phyloP scores from a whole-genome alignment of 1,284 basidiomycete species.

The Ceratobasidium sp. region DNA sequence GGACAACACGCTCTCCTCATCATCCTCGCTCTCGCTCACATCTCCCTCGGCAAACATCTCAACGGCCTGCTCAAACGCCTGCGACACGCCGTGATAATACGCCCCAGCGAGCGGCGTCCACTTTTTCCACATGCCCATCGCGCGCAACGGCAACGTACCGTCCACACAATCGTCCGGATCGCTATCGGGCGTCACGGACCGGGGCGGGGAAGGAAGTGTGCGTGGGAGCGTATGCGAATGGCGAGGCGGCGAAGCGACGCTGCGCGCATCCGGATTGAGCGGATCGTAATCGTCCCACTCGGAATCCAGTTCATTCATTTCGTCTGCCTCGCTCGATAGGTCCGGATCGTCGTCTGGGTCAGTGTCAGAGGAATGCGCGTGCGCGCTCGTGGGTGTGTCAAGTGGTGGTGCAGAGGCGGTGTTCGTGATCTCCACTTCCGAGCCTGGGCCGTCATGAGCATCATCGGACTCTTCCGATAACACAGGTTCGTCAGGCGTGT shows the following conservation, averaged over 20 bases:
- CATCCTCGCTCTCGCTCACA: slow-evolving; percentile 26
- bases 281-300: slow-evolving; percentile 37
- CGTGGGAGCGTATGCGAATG: neutral
- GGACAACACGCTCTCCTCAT: slow-evolving; percentile 35
- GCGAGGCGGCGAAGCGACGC: slow-evolving; percentile 26
- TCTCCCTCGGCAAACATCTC: slow-evolving; percentile 2
- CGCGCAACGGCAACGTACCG: slow-evolving; percentile 6
- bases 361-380: slow-evolving; percentile 1
- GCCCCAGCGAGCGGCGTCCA: slow-evolving; percentile 24
- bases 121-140: slow-evolving; percentile 37
- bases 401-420: neutral
- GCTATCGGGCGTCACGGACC: neutral
- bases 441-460: neutral
- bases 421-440: neutral
- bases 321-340: neutral
- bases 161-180: slow-evolving; percentile 34
- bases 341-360: slow-evolving; percentile 1
- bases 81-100: neutral
- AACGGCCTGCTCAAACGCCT: neutral
- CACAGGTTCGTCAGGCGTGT: neutral
- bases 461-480: neutral
- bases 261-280: slow-evolving; percentile 18
- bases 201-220: slow-evolving; percentile 15
- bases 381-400: neutral
- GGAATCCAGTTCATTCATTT: neutral